These are phyloP conservation scores for Melaleuca alternifolia DNA, from an alignment of 345 rosid genomes.

Conservation along the genomic window DNA sequence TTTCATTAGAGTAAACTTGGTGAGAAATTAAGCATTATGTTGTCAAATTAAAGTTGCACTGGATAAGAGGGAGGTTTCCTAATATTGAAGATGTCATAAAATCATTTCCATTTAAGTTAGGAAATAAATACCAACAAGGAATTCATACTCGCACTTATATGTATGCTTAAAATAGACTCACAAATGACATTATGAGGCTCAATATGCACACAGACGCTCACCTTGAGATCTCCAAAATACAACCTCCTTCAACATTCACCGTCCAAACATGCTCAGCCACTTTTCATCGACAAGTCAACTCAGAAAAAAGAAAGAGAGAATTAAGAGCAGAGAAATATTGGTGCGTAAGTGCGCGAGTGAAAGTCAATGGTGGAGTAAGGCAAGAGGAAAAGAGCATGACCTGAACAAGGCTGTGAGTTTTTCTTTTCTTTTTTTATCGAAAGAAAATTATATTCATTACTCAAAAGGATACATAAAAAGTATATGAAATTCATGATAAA, in stretches of 20 bases:
- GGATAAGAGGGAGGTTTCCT: not conserved
- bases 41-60: not conserved
- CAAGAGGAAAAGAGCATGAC: no score
- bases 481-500: no score
- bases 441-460: no score
- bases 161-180: not conserved
- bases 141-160: not conserved
- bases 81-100: not conserved
- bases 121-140: not conserved
- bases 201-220: not conserved
- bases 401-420: no score
- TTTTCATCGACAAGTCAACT: not conserved
- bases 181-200: not conserved
- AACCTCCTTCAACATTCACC: not conserved
- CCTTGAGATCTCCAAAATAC: not conserved
- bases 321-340: not conserved
- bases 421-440: no score
- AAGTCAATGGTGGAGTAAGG: not conserved
- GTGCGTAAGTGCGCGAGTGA: not conserved
- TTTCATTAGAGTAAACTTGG: not conserved
- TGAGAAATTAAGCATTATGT: not conserved
- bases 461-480: no score
- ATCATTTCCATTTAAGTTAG: not conserved
- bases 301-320: not conserved
- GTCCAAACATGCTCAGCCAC: not conserved